phyloP scores from a whole-genome alignment of 1,139 yeast genomes.

The Yamadazyma epiphylla region DNA sequence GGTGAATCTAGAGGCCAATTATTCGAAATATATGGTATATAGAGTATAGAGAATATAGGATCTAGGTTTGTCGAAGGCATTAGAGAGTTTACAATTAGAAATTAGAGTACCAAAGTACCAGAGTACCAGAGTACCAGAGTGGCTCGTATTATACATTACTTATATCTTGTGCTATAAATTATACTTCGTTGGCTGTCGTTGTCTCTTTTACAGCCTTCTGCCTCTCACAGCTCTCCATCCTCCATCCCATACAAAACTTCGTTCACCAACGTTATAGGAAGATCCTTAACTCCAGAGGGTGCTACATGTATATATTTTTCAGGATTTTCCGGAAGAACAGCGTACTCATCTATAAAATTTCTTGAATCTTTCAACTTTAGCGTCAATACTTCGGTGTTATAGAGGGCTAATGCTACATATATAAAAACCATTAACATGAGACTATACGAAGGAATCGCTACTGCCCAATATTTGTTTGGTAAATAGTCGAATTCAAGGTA shows the following conservation, averaged over 20 bases:
- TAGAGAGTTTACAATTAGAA: too few species aligned
- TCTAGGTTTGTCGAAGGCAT: too few species aligned
- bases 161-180: too few species aligned
- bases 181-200: too few species aligned
- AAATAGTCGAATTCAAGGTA: slow-evolving; percentile 61
- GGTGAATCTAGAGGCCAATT: slow-evolving; percentile 24
- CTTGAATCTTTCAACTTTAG: slow-evolving; percentile 53
- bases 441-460: slow-evolving; percentile 67
- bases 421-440: slow-evolving; percentile 67
- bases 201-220: too few species aligned
- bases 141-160: too few species aligned
- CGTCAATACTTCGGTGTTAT: slow-evolving; percentile 73
- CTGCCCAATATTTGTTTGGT: slow-evolving; percentile 87
- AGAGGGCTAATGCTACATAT: slow-evolving; percentile 65
- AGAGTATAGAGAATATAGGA: too few species aligned
- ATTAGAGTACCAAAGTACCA: too few species aligned
- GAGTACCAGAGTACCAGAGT: too few species aligned
- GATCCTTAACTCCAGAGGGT: slow-evolving; percentile 82
- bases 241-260: slow-evolving; percentile 50
- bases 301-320: slow-evolving; percentile 43
- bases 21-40: slow-evolving; percentile 20
- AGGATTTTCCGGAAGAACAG: slow-evolving; percentile 38
- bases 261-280: slow-evolving; percentile 71
- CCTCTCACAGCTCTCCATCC: too few species aligned
- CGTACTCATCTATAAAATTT: slow-evolving; percentile 65